Base-by-base conservation (phyloP, 257 asterid species). In the Datura wrightii region DNA sequence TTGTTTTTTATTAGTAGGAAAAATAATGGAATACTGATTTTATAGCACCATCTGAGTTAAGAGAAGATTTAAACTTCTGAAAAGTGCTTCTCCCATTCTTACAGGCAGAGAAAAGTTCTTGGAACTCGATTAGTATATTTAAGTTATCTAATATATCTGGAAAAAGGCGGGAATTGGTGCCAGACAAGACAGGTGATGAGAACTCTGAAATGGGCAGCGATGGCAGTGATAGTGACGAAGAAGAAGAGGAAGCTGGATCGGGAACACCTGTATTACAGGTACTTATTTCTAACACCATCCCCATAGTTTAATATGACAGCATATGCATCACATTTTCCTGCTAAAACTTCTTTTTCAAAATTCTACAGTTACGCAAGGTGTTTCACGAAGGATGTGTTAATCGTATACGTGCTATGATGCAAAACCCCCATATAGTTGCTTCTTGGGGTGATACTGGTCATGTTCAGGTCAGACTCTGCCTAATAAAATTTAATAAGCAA, bases 361-460 rank as follows among this genome's bases (percentile, higher is more conserved):
- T 65, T 79, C 55, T 55, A 82, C 94, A 97, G 98, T 74, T 94
- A 15, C 92, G 88, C 41, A 93, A 93, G 86, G 92, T 95, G 48
- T 82, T 63, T 87, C 99, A 97, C 37, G 92, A 92, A 84, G 99
- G 98, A 74, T 88, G 95, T 83, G 92, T 97, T 60, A 97, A 97
- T 86, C 92, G 99, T 83, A 90, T 97, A 86, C 97, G 97, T 62
- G 95, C 97, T 53, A 97, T 95, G 98, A 87, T 89, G n/a, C 98
- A 96, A 87, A 89, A 90, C 79, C 93, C 97, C 50, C 94, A 97
- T 87, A 95, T 97, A 76, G 94, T 97, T 89, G 99, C 98, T 82
- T 90, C 99, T 4, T 97, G 99, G 99, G 90, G 92, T 52, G 99
- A 92, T 83, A 86, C 91, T 0, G 96, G 98, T 50, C 95, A 86